Conservation (phyloP, 805 yeast genomes). For the Candida maltosa region DNA sequence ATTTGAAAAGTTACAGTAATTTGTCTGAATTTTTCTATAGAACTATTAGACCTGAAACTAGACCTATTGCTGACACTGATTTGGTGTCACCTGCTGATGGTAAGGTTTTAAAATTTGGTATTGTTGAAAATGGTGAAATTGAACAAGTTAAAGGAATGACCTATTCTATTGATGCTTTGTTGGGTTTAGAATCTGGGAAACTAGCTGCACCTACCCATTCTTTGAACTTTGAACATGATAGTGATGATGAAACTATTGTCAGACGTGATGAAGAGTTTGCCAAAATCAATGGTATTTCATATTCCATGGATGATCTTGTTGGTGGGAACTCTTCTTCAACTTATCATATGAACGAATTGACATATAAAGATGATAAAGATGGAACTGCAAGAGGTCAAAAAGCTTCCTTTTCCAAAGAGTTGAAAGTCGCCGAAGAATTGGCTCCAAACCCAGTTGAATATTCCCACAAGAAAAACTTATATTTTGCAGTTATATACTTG, state of each 20-base stretch:
- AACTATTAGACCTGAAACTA: conserved; percentile 66
- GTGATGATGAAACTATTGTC: conserved; percentile 39
- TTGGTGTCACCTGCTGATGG: conserved; percentile 95
- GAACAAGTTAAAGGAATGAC: conserved; percentile 98
- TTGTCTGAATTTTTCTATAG: conserved; percentile 91
- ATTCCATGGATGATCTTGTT: conserved; percentile 64
- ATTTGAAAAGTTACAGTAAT: conserved; percentile 70
- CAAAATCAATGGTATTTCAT: conserved; percentile 68
- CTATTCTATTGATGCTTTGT: conserved; percentile 80
- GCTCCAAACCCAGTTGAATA: conserved; percentile 29
- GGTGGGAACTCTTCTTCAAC: conserved; percentile 46
- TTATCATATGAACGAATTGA: conserved; percentile 44
- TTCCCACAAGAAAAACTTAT: conserved; percentile 55
- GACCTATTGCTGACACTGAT: conserved; percentile 68
- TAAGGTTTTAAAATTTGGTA: conserved; percentile 78
- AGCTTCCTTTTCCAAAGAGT: conserved; percentile 30
- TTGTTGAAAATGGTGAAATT: conserved; percentile 75
- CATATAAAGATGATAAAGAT: conserved; percentile 67
- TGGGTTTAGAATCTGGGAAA: conserved; percentile 56
- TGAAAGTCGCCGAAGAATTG: conserved; percentile 40
- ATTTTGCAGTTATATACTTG: conserved; percentile 85
- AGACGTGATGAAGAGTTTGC: conserved; percentile 73
- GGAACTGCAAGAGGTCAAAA: conserved; percentile 39
- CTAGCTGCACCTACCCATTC: conserved; percentile 56
- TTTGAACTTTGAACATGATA: conserved; percentile 41